phyloP scores from a whole-genome alignment of 2,329 filamentous ascomycete genomes.

The Sporothrix schenckii region DNA sequence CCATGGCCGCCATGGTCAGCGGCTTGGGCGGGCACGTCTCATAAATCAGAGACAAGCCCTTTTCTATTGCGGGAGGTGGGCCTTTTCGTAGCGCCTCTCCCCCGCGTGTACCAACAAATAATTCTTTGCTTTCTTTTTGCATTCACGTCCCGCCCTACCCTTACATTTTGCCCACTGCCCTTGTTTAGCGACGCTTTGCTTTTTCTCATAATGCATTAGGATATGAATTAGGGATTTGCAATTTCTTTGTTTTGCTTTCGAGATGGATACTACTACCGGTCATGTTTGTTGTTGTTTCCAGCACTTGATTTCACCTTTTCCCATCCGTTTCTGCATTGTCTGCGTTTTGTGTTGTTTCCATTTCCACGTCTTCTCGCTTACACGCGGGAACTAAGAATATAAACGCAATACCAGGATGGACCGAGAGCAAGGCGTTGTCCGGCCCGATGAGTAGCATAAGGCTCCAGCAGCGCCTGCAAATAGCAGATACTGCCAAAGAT shows the following conservation, averaged over 20 bases:
- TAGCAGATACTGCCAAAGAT: no score
- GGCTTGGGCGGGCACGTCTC: constrained; percentile 34
- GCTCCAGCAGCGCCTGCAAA: no score
- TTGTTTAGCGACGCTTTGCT: not conserved
- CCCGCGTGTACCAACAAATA: constrained; percentile 3
- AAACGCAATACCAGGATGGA: constrained; percentile 26
- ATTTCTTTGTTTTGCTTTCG: not conserved
- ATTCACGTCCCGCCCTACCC: not conserved
- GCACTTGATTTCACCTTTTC: not conserved
- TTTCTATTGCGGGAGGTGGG: not conserved
- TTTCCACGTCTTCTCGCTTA: not conserved
- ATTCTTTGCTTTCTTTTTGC: not conserved
- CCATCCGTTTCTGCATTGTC: not conserved
- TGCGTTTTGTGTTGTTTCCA: constrained; percentile 12
- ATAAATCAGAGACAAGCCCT: not conserved
- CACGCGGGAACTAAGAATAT: not conserved
- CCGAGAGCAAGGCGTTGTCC: constrained; percentile 27
- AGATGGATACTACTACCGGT: not conserved
- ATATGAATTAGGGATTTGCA: constrained; percentile 15
- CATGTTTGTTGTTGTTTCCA: not conserved
- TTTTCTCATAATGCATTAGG: constrained; percentile 19
- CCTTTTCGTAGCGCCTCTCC: not conserved
- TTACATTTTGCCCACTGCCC: not conserved
- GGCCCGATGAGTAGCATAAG: not conserved
- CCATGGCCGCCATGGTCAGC: constrained; percentile 34